phyloP scores from a whole-genome alignment of 73 alveolate species.

The Stentor roeselii region DNA sequence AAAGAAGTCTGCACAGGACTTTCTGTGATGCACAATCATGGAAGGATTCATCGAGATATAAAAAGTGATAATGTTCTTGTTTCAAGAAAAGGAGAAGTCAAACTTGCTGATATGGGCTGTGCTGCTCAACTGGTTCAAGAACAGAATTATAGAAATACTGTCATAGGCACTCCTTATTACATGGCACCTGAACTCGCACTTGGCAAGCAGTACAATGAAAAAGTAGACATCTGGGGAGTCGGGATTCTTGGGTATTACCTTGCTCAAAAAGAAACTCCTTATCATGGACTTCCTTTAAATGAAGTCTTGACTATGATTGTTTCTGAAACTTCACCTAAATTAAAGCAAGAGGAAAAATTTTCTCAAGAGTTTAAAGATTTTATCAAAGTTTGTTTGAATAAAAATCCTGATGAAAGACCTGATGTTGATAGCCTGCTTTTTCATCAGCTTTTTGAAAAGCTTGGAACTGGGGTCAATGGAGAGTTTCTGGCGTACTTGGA shows the following conservation, averaged over 20 bases:
- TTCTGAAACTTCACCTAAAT: background rate
- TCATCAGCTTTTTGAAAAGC: background rate
- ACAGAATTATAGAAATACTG: background rate
- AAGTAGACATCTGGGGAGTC: background rate
- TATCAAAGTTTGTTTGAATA: background rate
- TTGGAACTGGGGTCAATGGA: no score
- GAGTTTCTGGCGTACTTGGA: no score
- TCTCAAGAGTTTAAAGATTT: background rate
- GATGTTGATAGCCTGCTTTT: background rate
- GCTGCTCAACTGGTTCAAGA: background rate
- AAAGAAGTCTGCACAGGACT: background rate
- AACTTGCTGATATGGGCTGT: background rate
- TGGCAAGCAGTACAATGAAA: background rate
- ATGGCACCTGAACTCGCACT: background rate
- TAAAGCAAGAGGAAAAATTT: background rate
- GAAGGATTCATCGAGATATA: background rate
- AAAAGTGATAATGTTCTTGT: background rate
- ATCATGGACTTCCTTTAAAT: background rate
- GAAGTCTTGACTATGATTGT: background rate
- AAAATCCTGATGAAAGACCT: background rate
- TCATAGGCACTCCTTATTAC: background rate
- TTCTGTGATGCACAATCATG: background rate
- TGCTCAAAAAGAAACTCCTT: background rate
- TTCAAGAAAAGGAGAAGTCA: background rate
- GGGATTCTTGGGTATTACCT: background rate